Conservation (phyloP, 176 grass and related monocot species). For the Alopecurus myosuroides region DNA sequence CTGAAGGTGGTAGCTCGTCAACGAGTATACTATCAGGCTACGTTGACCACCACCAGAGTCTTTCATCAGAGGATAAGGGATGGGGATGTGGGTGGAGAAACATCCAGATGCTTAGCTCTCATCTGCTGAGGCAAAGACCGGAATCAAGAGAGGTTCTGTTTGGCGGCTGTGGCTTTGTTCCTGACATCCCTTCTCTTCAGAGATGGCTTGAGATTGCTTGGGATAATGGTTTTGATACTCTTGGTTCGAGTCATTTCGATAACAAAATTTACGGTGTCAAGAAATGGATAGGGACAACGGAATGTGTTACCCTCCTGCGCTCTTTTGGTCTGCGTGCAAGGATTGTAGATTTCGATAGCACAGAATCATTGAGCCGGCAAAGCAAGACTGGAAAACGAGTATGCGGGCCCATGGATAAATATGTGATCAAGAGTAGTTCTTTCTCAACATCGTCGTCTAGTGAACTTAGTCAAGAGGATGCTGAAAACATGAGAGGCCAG, state of each 20-base stretch:
- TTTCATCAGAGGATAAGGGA: slow-evolving; percentile 70
- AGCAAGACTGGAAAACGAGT: slow-evolving; percentile 35
- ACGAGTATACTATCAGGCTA: slow-evolving; percentile 62
- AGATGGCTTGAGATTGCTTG: slow-evolving; percentile 96
- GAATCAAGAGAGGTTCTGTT: slow-evolving; percentile 60
- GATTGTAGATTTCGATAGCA: slow-evolving; percentile 94
- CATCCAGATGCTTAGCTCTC: slow-evolving; percentile 86
- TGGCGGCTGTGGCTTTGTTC: slow-evolving; percentile 77
- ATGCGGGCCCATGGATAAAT: slow-evolving; percentile 82
- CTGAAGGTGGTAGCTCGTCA: slow-evolving; percentile 38
- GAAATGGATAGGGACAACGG: slow-evolving; percentile 82
- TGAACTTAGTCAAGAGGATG: slow-evolving; percentile 40
- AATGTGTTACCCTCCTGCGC: slow-evolving; percentile 73
- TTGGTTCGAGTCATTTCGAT: slow-evolving; percentile 55
- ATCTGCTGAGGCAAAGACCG: slow-evolving; percentile 58
- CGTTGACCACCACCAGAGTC: slow-evolving; percentile 78
- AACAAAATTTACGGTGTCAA: slow-evolving; percentile 65
- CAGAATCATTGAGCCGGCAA: slow-evolving; percentile 34
- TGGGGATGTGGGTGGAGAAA: slow-evolving; percentile 99
- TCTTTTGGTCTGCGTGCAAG: slow-evolving; percentile 82
- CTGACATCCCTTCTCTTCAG: slow-evolving; percentile 88
- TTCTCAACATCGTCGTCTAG: slow-evolving; percentile 6
- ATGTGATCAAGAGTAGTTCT: slow-evolving; percentile 29
- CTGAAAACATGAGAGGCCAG: slow-evolving; percentile 44
- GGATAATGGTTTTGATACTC: slow-evolving; percentile 60